These are phyloP conservation scores for Talaromyces rugulosus DNA, from an alignment of 2,329 filamentous ascomycete genomes.

Conservation along the genomic window DNA sequence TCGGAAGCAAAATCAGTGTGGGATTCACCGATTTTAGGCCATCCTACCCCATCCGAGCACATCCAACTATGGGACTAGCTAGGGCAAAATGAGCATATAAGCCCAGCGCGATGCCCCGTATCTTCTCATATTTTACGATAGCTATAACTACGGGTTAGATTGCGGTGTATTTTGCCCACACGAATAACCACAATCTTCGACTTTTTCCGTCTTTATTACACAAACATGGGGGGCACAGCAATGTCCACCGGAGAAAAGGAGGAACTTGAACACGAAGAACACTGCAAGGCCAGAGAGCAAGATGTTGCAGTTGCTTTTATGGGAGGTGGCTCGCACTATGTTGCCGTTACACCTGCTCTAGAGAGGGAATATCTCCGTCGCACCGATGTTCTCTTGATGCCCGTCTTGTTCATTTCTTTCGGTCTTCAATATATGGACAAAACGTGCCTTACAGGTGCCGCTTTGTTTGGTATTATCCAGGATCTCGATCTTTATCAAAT, in stretches of 20 bases:
- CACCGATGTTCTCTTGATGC: background rate
- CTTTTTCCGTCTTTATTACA: background rate
- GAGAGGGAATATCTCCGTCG: background rate
- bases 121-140: background rate
- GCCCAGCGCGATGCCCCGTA: background rate
- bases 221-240: background rate
- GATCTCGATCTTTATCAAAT: constrained; percentile 39
- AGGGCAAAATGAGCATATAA: background rate
- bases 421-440: background rate
- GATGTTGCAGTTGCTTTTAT: background rate
- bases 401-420: background rate
- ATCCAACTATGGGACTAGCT: background rate
- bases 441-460: constrained; percentile 59
- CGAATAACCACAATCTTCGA: too few relatives aligned
- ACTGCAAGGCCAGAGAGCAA: background rate
- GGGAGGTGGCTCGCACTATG: background rate
- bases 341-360: background rate
- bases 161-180: too few relatives aligned
- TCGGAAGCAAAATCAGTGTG: background rate
- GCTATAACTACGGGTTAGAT: background rate
- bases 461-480: constrained; percentile 60
- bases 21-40: background rate
- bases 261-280: background rate
- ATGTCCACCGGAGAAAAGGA: background rate
- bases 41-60: background rate